A percentile compares a stretch with the other conserved stretches of the same genome.
These are phyloP conservation scores for Parafenestella ontariensis DNA, from an alignment of 2,329 filamentous ascomycete species.

Conservation along the genomic window DNA sequence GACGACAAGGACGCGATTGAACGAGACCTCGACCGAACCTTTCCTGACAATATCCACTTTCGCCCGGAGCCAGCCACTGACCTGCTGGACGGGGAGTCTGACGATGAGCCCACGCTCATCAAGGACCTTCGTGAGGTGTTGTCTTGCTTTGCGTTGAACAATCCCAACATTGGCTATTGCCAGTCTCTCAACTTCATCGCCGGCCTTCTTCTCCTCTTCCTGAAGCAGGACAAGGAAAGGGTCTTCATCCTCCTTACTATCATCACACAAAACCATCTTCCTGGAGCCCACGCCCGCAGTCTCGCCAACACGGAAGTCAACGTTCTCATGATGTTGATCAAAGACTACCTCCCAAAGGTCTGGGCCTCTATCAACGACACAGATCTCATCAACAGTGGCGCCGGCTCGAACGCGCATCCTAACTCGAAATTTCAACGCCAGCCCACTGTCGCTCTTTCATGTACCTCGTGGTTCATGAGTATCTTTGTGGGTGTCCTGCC, in stretches of 20 bases:
- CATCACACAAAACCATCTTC: conserved; percentile 85
- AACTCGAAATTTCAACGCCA: conserved; percentile 60
- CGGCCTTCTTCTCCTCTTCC: conserved; percentile 85
- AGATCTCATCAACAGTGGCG: conserved; percentile 55
- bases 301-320: conserved; percentile 93
- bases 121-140: conserved; percentile 82
- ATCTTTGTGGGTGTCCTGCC: conserved; percentile 93
- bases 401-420: conserved; percentile 42
- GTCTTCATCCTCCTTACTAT: conserved; percentile 93
- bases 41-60: conserved; percentile 92
- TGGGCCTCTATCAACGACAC: conserved; percentile 90
- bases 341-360: conserved; percentile 80
- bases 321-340: conserved; percentile 86
- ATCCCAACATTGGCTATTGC: conserved; percentile 91
- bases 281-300: conserved; percentile 88
- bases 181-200: conserved; percentile 96
- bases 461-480: conserved; percentile 98
- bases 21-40: conserved; percentile 89
- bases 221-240: conserved; percentile 82
- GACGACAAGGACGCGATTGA: conserved; percentile 91
- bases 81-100: conserved; percentile 37
- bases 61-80: conserved; percentile 65
- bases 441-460: conserved; percentile 88
- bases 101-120: conserved; percentile 77
- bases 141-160: conserved; percentile 88